phyloP scores from a whole-genome alignment of 805 yeast genomes.

The Candida hungchunana region DNA sequence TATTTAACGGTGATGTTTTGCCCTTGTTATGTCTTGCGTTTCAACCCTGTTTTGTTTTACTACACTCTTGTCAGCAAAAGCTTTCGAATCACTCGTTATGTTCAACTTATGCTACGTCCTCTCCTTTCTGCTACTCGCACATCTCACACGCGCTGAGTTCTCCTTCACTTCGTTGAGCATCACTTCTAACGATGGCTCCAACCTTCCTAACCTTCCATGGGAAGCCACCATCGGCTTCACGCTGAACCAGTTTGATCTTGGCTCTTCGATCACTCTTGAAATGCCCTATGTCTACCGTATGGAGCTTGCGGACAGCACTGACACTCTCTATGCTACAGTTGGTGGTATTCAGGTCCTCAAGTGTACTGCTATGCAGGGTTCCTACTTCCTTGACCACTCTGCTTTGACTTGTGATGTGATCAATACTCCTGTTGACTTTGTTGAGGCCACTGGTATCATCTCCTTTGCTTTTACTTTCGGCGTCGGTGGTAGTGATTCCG shows the following conservation, averaged over 20 bases:
- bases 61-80: not conserved
- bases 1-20: not conserved
- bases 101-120: slow-evolving; percentile 7
- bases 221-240: slow-evolving; percentile 27
- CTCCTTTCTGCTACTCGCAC: slow-evolving; percentile 6
- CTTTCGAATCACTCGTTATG: slow-evolving; percentile 1
- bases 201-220: slow-evolving; percentile 32
- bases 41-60: slow-evolving; percentile 1
- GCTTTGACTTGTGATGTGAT: slow-evolving; percentile 28
- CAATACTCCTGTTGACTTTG: slow-evolving; percentile 15
- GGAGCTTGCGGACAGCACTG: slow-evolving; percentile 26
- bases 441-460: slow-evolving; percentile 27
- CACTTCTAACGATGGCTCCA: slow-evolving; percentile 8
- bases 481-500: slow-evolving; percentile 31
- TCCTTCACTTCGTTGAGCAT: slow-evolving; percentile 9
- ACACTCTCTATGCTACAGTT: slow-evolving; percentile 17
- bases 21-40: slow-evolving; percentile 3
- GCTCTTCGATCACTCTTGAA: slow-evolving; percentile 20
- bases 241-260: slow-evolving; percentile 19
- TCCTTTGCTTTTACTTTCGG: slow-evolving; percentile 29
- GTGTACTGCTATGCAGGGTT: slow-evolving; percentile 33
- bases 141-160: slow-evolving; percentile 3
- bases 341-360: slow-evolving; percentile 27
- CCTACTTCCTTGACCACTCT: slow-evolving; percentile 29
- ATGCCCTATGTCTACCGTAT: slow-evolving; percentile 33